Conservation (phyloP, 345 rosid species). For the Arabis alpina region DNA sequence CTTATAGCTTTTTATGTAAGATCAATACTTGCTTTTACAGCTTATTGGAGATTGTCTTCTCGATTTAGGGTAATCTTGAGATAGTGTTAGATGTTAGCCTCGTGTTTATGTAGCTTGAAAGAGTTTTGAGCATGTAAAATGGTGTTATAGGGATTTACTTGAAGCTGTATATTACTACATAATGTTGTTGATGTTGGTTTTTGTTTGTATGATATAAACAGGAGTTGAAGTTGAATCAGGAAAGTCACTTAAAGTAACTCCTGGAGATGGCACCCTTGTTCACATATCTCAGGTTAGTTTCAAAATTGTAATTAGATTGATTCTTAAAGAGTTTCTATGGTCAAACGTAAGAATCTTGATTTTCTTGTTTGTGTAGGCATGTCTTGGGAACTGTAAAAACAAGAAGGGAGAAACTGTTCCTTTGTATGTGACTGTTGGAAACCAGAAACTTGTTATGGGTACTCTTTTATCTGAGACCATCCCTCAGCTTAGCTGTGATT, state of each 20-base stretch:
- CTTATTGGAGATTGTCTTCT: not conserved
- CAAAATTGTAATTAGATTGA: not conserved
- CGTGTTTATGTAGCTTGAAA: not conserved
- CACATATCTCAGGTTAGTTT: constrained; percentile 63
- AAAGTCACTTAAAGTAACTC: constrained; percentile 49
- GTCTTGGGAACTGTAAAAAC: constrained; percentile 63
- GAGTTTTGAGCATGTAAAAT: not conserved
- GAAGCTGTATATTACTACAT: not conserved
- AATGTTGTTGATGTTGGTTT: not conserved
- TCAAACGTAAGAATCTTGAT: not conserved
- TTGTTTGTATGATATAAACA: constrained; percentile 18
- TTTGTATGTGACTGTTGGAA: constrained; percentile 51
- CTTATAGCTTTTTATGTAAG: no score
- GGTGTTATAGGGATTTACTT: not conserved
- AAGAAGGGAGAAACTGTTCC: constrained; percentile 53
- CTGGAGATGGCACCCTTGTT: constrained; percentile 32
- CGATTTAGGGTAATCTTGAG: not conserved
- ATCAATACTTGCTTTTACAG: not conserved
- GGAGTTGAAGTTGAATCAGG: constrained; percentile 72
- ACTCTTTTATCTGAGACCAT: constrained; percentile 51
- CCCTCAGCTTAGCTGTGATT: constrained; percentile 64
- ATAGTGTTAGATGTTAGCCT: not conserved
- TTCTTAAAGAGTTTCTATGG: not conserved
- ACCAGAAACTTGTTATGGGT: constrained; percentile 62
- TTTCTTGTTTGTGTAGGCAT: constrained; percentile 51